These are phyloP conservation scores for Arthromyces matolae DNA, from an alignment of 768 basidiomycete species.

Conservation along the genomic window DNA sequence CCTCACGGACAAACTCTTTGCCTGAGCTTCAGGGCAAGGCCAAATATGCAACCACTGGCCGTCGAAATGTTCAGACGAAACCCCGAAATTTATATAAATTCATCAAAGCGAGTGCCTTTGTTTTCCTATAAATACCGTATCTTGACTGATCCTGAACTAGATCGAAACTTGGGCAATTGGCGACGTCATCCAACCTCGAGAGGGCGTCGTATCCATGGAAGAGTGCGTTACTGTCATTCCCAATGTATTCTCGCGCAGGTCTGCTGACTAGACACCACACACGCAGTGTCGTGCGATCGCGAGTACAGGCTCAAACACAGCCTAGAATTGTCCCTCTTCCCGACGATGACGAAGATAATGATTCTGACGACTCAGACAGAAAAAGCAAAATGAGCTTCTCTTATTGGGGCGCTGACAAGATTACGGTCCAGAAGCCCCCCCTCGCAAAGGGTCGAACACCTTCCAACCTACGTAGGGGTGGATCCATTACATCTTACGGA, in stretches of 20 bases:
- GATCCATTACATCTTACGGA: slow-evolving; percentile 54
- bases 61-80: slow-evolving; percentile 70
- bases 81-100: slow-evolving; percentile 94
- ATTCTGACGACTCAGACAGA: slow-evolving; percentile 83
- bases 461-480: slow-evolving; percentile 40
- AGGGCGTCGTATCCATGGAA: slow-evolving; percentile 86
- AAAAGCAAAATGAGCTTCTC: slow-evolving; percentile 95
- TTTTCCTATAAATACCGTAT: slow-evolving; percentile 1
- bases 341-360: slow-evolving; percentile 51
- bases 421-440: slow-evolving; percentile 83
- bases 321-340: slow-evolving; percentile 69
- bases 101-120: slow-evolving; percentile 55
- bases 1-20: slow-evolving; percentile 67
- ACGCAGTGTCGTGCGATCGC: slow-evolving; percentile 65
- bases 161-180: slow-evolving; percentile 88
- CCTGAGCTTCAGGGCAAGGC: slow-evolving; percentile 83
- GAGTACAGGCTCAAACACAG: slow-evolving; percentile 55
- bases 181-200: slow-evolving; percentile 67
- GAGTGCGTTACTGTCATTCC: slow-evolving; percentile 82
- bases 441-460: slow-evolving; percentile 47
- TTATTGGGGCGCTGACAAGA: slow-evolving; percentile 90
- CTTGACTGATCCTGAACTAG: slow-evolving; percentile 32
- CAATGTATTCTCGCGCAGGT: too few species aligned
- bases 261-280: slow-evolving; percentile 10
- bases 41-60: slow-evolving; percentile 80